Evolutionary conservation across 257 asterid species (phyloP), one percentile per base, ranked within the genome.

Genomic region (Prunella vulgaris): DNA sequence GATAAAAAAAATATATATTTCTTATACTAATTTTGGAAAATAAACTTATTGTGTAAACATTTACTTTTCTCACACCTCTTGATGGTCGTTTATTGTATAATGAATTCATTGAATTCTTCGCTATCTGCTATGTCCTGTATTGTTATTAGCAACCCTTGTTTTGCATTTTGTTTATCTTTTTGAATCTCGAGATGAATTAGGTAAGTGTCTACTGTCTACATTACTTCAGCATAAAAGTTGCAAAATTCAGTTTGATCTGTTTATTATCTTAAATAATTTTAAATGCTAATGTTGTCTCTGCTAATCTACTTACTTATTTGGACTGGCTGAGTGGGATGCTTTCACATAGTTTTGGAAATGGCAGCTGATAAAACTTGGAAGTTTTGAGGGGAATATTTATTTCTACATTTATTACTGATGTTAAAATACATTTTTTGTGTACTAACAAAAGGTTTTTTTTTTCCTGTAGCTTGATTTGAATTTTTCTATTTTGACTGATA

Each of bases 401-500:
- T 27, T 27, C 64, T 54, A 35, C 21, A 32, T 4, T 66, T 63
- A 14, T 32, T 14, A 27, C 24, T 60, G 22, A 51, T 46, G 30
- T 67, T 44, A 7, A 63, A 30, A 54, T 33, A 42, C 21, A 32
- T 37, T 12, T 40, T 14, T 25, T 67, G 32, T 25, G 2, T 18
- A 71, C 17, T 42, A 28, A 27, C 53, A 30, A 22, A 48, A 27
- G 24, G 32, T 60, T 53, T 38, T 40, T 38, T 21, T 49, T 60
- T 68, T 32, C 69, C 58, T 12, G 14, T 27, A 64, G 78, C 59
- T 68, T 75, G 63, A 22, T 64, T 72, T 35, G 28, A 25, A n/a
- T 20, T 54, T 61, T 69, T 46, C 18, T 40, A 30, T 57, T 7
- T 72, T 52, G 49, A 44, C 68, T 73, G 33, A 40, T 12, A 60